A percentile compares a stretch with the other conserved stretches of the same genome.
phyloP scores from a whole-genome alignment of 1,284 basidiomycete genomes.

The Pisolithus thermaeus region DNA sequence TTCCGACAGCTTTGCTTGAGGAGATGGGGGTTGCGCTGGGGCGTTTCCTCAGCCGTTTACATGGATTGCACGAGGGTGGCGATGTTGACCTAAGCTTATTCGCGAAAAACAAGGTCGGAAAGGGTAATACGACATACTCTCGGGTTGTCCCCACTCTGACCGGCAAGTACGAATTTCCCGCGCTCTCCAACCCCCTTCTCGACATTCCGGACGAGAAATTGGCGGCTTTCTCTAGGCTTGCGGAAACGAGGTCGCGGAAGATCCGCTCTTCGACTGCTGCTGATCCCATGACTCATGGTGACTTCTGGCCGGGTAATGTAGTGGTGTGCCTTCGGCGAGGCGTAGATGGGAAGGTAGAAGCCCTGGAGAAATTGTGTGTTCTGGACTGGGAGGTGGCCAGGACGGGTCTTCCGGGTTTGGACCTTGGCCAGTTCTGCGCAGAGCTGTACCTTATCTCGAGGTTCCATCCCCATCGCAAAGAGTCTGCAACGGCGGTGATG shows the following conservation, averaged over 20 bases:
- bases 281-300: slow-evolving; percentile 37
- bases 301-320: slow-evolving; percentile 65
- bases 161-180: slow-evolving; percentile 27
- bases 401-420: slow-evolving; percentile 45
- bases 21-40: slow-evolving; percentile 48
- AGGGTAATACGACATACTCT: slow-evolving; percentile 41
- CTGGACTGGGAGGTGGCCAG: slow-evolving; percentile 58
- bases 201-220: slow-evolving; percentile 33
- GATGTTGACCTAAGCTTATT: slow-evolving; percentile 32
- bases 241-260: slow-evolving; percentile 27
- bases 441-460: slow-evolving; percentile 45
- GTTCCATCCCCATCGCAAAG: slow-evolving; percentile 36
- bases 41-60: slow-evolving; percentile 43
- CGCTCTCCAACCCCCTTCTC: slow-evolving; percentile 37
- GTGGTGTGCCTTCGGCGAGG: slow-evolving; percentile 31
- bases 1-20: slow-evolving; percentile 29
- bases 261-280: slow-evolving; percentile 33
- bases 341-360: slow-evolving; percentile 15
- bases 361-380: slow-evolving; percentile 38
- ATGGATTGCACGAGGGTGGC: slow-evolving; percentile 35
- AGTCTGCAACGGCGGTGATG: slow-evolving; percentile 30
- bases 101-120: slow-evolving; percentile 36
- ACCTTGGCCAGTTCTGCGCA: slow-evolving; percentile 55
- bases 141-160: slow-evolving; percentile 41
- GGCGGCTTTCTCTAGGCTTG: slow-evolving; percentile 31